Percentiles rank a stretch among this genome's conserved stretches.
Conservation (phyloP, 192 early-diverging fungal genomes). For the Chytriomyces confervae region DNA sequence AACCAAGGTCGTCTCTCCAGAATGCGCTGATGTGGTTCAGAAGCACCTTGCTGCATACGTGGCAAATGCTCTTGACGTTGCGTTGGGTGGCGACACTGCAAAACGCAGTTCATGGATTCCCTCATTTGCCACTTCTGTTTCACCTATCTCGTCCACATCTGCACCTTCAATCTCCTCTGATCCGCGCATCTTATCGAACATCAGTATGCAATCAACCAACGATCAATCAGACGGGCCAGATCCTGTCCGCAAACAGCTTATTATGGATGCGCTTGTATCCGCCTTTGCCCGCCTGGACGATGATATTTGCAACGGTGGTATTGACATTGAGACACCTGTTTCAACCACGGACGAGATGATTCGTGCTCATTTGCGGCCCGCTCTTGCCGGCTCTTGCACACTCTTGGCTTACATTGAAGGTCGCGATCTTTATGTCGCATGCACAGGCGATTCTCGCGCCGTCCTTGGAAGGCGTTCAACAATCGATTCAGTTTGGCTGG, state of each 20-base stretch:
- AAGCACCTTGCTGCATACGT: conserved; percentile 52
- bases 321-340: conserved; percentile 24
- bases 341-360: conserved; percentile 24
- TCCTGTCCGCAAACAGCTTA: conserved; percentile 32
- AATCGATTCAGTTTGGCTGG: conserved; percentile 35
- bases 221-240: neutral
- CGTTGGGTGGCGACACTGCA: neutral
- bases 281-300: conserved; percentile 55
- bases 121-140: neutral
- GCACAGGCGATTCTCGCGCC: conserved; percentile 57
- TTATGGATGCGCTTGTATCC: conserved; percentile 44
- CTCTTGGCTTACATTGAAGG: conserved; percentile 56
- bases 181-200: neutral
- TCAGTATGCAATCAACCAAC: conserved; percentile 15
- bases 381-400: conserved; percentile 54
- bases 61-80: conserved; percentile 34
- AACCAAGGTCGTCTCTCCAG: neutral
- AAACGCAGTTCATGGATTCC: conserved; percentile 7
- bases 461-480: conserved; percentile 44
- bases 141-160: neutral
- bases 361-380: conserved; percentile 36
- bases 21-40: conserved; percentile 50
- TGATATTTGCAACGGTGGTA: conserved; percentile 53
- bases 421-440: conserved; percentile 55
- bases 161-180: neutral